Percentiles rank a stretch among this genome's conserved stretches.
phyloP scores from a whole-genome alignment of 1,139 yeast species.

The Pichia sp. region DNA sequence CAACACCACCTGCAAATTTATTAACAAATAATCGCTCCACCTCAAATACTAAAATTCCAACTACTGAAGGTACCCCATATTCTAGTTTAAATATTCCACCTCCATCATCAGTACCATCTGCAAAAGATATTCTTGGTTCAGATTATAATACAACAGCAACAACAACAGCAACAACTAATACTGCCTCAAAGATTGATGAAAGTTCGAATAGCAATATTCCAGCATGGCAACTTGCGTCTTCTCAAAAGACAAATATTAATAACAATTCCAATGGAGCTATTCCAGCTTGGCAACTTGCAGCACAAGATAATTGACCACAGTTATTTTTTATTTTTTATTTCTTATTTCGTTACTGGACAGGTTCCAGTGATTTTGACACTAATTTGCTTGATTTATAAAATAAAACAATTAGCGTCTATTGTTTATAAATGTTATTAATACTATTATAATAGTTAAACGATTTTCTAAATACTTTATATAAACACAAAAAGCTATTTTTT shows the following conservation, averaged over 20 bases:
- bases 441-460: too few relatives aligned
- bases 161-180: neutral
- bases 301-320: conserved; percentile 10
- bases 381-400: too few relatives aligned
- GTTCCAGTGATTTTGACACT: too few relatives aligned
- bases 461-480: too few relatives aligned
- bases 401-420: too few relatives aligned
- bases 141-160: neutral
- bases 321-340: too few relatives aligned
- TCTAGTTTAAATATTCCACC: conserved; percentile 29
- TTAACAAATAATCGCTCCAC: conserved; percentile 20
- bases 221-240: conserved; percentile 30
- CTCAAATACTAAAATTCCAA: conserved; percentile 12
- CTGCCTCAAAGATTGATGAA: neutral
- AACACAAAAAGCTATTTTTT: too few relatives aligned
- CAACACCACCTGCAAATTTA: conserved; percentile 20
- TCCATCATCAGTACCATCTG: conserved; percentile 29
- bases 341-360: too few relatives aligned
- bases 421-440: too few relatives aligned
- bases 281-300: conserved; percentile 30
- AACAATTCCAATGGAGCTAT: conserved; percentile 15
- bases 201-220: conserved; percentile 18
- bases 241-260: conserved; percentile 12
- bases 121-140: conserved; percentile 26
- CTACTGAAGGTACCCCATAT: neutral